A percentile compares a stretch with the other conserved stretches of the same genome.
Conservation (phyloP, 176 grass and related monocot species). For the Puya raimondii region DNA sequence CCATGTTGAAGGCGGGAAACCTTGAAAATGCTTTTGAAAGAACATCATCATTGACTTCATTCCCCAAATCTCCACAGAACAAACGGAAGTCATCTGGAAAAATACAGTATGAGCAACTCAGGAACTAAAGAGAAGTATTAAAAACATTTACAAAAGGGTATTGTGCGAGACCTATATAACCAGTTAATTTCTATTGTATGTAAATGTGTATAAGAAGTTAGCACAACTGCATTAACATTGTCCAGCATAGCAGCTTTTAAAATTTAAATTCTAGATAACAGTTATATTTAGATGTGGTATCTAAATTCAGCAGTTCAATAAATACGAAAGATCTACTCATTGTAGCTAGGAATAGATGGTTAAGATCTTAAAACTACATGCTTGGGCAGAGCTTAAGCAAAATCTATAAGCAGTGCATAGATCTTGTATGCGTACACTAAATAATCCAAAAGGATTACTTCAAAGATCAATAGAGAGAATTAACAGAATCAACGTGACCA, state of each 20-base stretch:
- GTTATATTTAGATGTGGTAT: background rate
- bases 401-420: too few relatives aligned
- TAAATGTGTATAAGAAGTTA: background rate
- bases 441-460: too few relatives aligned
- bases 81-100: slow-evolving; percentile 75
- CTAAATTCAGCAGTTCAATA: background rate
- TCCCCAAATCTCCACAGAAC: slow-evolving; percentile 94
- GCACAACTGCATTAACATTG: too few relatives aligned
- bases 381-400: too few relatives aligned
- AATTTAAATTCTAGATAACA: background rate
- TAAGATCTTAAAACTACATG: too few relatives aligned
- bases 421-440: too few relatives aligned
- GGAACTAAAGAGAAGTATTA: background rate
- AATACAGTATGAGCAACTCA: background rate
- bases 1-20: slow-evolving; percentile 98
- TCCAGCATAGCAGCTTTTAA: too few relatives aligned
- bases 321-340: background rate
- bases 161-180: too few relatives aligned
- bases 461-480: too few relatives aligned
- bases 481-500: too few relatives aligned
- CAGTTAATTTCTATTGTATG: background rate
- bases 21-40: slow-evolving; percentile 85
- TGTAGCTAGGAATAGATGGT: too few relatives aligned
- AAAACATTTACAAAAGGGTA: background rate
- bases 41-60: slow-evolving; percentile 98